phyloP scores from a whole-genome alignment of 768 basidiomycete species.

The Galerina marginata region DNA sequence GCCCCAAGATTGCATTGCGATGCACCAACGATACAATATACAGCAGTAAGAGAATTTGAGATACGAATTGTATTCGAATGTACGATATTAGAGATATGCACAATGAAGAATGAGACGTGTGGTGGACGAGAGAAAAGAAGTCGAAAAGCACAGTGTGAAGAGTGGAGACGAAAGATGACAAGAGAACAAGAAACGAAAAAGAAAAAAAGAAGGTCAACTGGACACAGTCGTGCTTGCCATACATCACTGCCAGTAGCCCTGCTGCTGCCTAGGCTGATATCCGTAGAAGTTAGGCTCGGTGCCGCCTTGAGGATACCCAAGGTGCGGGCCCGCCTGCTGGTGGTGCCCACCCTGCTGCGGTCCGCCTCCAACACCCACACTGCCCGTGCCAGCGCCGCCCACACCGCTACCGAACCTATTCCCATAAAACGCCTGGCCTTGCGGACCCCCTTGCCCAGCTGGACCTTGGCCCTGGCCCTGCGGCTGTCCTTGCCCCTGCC shows the following conservation, averaged over 20 bases:
- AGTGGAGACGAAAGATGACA: slow-evolving; percentile 6
- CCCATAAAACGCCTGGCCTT: slow-evolving; percentile 56
- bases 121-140: slow-evolving; percentile 10
- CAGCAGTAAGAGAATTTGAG: slow-evolving; percentile 20
- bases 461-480: slow-evolving; percentile 54
- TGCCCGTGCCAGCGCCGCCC: slow-evolving; percentile 37
- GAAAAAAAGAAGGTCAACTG: not conserved
- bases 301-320: slow-evolving; percentile 67
- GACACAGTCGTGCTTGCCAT: not conserved
- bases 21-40: slow-evolving; percentile 17
- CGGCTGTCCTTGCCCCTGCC: slow-evolving; percentile 59
- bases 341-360: slow-evolving; percentile 49
- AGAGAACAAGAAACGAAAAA: not conserved
- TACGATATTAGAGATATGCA: slow-evolving; percentile 24
- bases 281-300: slow-evolving; percentile 74
- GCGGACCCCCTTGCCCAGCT: slow-evolving; percentile 52
- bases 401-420: slow-evolving; percentile 49
- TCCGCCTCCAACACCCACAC: slow-evolving; percentile 42
- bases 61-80: slow-evolving; percentile 24
- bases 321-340: slow-evolving; percentile 54
- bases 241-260: slow-evolving; percentile 63
- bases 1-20: slow-evolving; percentile 25
- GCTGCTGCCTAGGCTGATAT: slow-evolving; percentile 70
- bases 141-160: slow-evolving; percentile 5
- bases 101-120: slow-evolving; percentile 17